Base-by-base conservation (phyloP, 140 eudicot species). In the Oenanthe javanica region DNA sequence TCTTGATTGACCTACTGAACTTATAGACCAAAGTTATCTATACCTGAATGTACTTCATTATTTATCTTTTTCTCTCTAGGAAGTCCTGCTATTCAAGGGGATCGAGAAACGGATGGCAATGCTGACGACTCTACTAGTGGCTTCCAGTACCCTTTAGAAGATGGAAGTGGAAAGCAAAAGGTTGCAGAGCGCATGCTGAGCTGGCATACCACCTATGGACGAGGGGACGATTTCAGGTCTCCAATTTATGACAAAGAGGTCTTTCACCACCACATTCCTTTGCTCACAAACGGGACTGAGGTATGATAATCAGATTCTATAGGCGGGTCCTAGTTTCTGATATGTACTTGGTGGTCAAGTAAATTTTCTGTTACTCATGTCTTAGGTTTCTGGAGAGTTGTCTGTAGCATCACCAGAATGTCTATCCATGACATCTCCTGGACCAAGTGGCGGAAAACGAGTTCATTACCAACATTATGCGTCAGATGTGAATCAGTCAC, bases 341-440 rank as follows among this genome's bases (percentile, higher is more conserved):
- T 38, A 52, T 73, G 46, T 57, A 6, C 23, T 59, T 27, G 36
- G 76, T 23, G 40, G 46, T 81, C n/a, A 12, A 69, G 16, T 40
- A n/a, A 70, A 76, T 67, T 54, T 13, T 78, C 43, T 75, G 43
- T 25, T 55, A 25, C 64, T 77, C 57, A 4, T 12, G 66, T 81
- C 76, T 36, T 71, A 91, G 99, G 96, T 91, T 74, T 96, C 99
- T 73, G 99, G 99, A 59, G 99, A 96, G 84, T 79, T 96, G 14
- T 93, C 98, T 81, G 99, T 97, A 47, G 98, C 98, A 80, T 93
- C 99, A 23, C 97, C 99, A 75, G 98, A 89, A 52, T 96, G 94
- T 13, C 90, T 87, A 79, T 96, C 99, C 2, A 87, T 93, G 88
- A 86, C 93, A 31, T 96, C 99, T 77, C 93, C 98, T 84, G 92